Conservation (phyloP, 108 stramenopile species). For the Cafeteria roenbergensis region DNA sequence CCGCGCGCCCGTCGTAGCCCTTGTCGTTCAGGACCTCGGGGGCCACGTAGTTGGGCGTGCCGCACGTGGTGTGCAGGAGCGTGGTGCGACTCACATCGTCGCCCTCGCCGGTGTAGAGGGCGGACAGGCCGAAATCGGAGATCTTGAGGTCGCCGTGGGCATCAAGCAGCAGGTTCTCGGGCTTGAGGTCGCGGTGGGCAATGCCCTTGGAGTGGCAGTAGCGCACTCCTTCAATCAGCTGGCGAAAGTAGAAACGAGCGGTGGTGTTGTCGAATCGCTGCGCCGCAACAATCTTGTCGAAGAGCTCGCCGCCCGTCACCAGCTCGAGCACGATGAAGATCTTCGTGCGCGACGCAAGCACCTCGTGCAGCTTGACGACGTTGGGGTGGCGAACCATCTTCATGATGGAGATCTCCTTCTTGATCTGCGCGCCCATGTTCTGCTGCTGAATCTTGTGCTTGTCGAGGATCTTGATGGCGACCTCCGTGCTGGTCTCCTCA, state of each 20-base stretch:
- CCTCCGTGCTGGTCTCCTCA: constrained; percentile 33
- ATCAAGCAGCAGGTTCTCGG: constrained; percentile 77
- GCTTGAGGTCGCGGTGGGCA: constrained; percentile 74
- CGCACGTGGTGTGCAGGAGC: constrained; percentile 68
- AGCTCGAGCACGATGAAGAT: constrained; percentile 65
- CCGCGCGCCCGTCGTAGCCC: too few species aligned
- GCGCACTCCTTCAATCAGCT: constrained; percentile 59
- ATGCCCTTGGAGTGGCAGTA: constrained; percentile 61
- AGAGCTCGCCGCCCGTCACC: constrained; percentile 77
- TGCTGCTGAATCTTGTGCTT: constrained; percentile 64
- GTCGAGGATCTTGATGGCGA: constrained; percentile 61
- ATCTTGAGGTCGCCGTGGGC: constrained; percentile 68
- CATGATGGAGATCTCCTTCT: constrained; percentile 59
- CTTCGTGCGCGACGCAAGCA: constrained; percentile 61
- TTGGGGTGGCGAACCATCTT: constrained; percentile 61
- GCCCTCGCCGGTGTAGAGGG: constrained; percentile 37
- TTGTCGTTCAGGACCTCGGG: constrained; percentile 19
- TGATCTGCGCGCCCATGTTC: constrained; percentile 71
- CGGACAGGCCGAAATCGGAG: constrained; percentile 94
- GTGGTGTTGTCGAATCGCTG: constrained; percentile 76
- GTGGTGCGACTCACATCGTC: constrained; percentile 31
- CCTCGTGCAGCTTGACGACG: constrained; percentile 63
- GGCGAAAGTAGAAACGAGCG: constrained; percentile 58
- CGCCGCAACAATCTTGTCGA: constrained; percentile 81
- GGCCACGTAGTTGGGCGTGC: constrained; percentile 56